Evolutionary conservation across 768 basidiomycete genomes (phyloP).

Genomic region (Coprinopsis marcescibilis): DNA sequence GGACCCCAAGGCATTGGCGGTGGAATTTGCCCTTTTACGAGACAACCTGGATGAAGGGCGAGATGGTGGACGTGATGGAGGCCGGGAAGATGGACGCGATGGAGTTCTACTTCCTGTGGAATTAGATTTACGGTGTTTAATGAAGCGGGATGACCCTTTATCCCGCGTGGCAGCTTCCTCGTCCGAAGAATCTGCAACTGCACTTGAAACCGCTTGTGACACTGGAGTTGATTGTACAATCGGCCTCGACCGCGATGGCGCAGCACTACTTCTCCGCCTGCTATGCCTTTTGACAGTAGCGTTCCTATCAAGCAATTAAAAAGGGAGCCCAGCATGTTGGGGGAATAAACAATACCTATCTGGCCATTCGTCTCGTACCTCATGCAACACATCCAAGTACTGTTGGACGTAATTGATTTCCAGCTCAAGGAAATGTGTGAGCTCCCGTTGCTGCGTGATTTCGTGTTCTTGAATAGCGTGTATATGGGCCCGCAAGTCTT

Average conservation of each 20-base stretch:
- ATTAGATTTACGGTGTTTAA: constrained; percentile 30
- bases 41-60: constrained; percentile 57
- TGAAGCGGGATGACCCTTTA: constrained; percentile 23
- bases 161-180: constrained; percentile 22
- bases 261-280: neutral
- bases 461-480: constrained; percentile 78
- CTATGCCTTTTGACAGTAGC: neutral
- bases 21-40: constrained; percentile 60
- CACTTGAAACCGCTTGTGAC: neutral
- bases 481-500: constrained; percentile 81
- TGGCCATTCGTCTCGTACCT: constrained; percentile 64
- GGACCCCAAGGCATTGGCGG: too few relatives aligned
- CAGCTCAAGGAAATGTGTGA: constrained; percentile 65
- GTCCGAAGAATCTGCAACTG: constrained; percentile 28
- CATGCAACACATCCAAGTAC: constrained; percentile 67
- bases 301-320: constrained; percentile 8
- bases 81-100: constrained; percentile 47
- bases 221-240: neutral
- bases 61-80: neutral
- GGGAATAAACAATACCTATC: constrained; percentile 41
- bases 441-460: constrained; percentile 59
- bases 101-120: constrained; percentile 36
- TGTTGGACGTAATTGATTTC: constrained; percentile 71
- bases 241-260: neutral
- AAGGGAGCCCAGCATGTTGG: constrained; percentile 2